Conservation (phyloP, 495 filamentous ascomycete species). For the Elasticomyces elasticus region DNA sequence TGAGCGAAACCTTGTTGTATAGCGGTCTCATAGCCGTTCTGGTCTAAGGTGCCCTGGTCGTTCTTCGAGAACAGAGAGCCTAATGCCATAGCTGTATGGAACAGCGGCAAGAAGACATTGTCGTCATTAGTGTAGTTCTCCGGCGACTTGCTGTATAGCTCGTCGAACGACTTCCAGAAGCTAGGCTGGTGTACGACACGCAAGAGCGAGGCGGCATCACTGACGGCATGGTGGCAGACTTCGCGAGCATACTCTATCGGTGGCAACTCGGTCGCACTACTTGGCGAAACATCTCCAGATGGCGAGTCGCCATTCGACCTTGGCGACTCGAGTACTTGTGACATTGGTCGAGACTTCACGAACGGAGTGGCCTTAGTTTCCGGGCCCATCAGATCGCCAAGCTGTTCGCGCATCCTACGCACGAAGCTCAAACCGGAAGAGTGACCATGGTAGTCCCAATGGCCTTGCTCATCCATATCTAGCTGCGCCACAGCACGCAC, state of each 20-base stretch:
- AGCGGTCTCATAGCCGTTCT: constrained; percentile 56
- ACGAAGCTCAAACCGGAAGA: constrained; percentile 88
- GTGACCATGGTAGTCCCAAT: constrained; percentile 91
- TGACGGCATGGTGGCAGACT: constrained; percentile 67
- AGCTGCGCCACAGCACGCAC: constrained; percentile 80
- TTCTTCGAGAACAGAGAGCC: constrained; percentile 70
- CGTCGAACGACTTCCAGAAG: constrained; percentile 69
- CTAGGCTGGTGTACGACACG: constrained; percentile 81
- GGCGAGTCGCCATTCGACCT: constrained; percentile 54
- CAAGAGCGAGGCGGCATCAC: constrained; percentile 74
- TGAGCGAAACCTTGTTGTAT: constrained; percentile 85
- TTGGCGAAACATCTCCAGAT: constrained; percentile 33
- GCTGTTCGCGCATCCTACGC: constrained; percentile 71
- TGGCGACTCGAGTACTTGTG: constrained; percentile 61
- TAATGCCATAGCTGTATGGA: constrained; percentile 76
- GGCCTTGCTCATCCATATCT: constrained; percentile 80
- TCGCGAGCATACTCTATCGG: constrained; percentile 52
- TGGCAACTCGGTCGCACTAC: constrained; percentile 43
- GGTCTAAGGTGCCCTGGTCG: constrained; percentile 37
- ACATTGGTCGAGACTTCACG: constrained; percentile 33
- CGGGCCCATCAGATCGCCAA: constrained; percentile 55
- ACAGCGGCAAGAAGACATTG: constrained; percentile 67
- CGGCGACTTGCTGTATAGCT: constrained; percentile 61
- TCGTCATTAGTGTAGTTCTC: constrained; percentile 66
- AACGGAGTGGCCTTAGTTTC: constrained; percentile 31